A percentile compares a stretch with the other conserved stretches of the same genome.
These are phyloP conservation scores for Lactarius indigo DNA, from an alignment of 768 basidiomycete genomes.

Conservation along the genomic window DNA sequence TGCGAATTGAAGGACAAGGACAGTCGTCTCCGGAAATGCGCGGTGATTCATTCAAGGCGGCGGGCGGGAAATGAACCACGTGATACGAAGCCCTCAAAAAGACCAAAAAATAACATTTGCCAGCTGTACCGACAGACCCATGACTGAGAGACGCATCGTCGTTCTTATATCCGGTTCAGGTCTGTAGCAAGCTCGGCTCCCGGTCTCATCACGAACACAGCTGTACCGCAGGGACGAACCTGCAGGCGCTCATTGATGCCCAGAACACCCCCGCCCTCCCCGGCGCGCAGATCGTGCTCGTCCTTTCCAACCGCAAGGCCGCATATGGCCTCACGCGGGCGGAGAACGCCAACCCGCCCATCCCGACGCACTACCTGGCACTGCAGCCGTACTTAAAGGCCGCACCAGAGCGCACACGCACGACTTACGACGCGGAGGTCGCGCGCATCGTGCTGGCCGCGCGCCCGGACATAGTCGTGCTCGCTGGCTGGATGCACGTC, in stretches of 20 bases:
- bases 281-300: constrained; percentile 65
- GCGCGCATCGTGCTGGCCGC: constrained; percentile 60
- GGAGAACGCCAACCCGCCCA: constrained; percentile 60
- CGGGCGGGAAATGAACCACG: constrained; percentile 1
- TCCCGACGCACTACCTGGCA: constrained; percentile 78
- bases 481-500: constrained; percentile 99
- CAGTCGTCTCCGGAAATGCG: not conserved
- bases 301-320: constrained; percentile 88
- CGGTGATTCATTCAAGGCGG: not conserved
- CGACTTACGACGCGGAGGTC: constrained; percentile 83
- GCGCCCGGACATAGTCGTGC: constrained; percentile 79
- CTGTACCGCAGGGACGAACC: constrained; percentile 71
- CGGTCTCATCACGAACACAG: constrained; percentile 1
- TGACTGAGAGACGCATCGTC: constrained; percentile 15
- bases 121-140: not conserved
- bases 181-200: constrained; percentile 25
- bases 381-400: constrained; percentile 80
- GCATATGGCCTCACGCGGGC: constrained; percentile 91
- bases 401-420: constrained; percentile 66
- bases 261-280: constrained; percentile 71
- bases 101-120: not conserved
- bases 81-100: not conserved
- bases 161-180: constrained; percentile 70
- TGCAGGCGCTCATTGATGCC: constrained; percentile 94
- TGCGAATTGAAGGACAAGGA: constrained; percentile 6